Conservation (phyloP, 1,284 basidiomycete genomes). For the Cryptococcus maquisensis region DNA sequence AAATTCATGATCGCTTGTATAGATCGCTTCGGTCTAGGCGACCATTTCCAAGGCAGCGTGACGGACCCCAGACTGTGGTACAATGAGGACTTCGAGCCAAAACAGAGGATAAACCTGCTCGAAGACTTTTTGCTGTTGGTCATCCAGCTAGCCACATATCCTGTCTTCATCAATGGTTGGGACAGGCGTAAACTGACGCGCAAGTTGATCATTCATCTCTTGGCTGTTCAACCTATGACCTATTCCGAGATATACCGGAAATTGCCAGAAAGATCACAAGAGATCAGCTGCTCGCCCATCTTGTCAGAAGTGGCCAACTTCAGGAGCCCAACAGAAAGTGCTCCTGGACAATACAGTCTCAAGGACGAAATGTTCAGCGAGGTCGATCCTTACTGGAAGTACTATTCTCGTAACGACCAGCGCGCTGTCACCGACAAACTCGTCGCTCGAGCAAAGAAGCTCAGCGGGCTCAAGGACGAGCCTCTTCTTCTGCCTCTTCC, state of each 20-base stretch:
- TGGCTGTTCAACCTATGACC: slow-evolving; percentile 80
- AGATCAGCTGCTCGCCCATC: slow-evolving; percentile 75
- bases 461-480: slow-evolving; percentile 50
- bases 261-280: slow-evolving; percentile 81
- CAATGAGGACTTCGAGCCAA: slow-evolving; percentile 28
- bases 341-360: slow-evolving; percentile 82
- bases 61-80: slow-evolving; percentile 27
- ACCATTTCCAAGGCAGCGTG: slow-evolving; percentile 66
- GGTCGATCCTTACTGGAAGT: slow-evolving; percentile 93
- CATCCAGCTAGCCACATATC: slow-evolving; percentile 82
- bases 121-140: slow-evolving; percentile 89
- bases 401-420: slow-evolving; percentile 90
- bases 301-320: slow-evolving; percentile 77
- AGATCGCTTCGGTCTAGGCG: slow-evolving; percentile 77
- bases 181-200: slow-evolving; percentile 64
- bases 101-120: slow-evolving; percentile 67
- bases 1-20: slow-evolving; percentile 79
- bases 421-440: slow-evolving; percentile 87
- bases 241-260: slow-evolving; percentile 91
- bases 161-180: slow-evolving; percentile 68
- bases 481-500: slow-evolving; percentile 71
- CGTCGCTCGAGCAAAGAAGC: slow-evolving; percentile 62
- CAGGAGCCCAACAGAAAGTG: slow-evolving; percentile 64
- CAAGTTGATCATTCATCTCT: slow-evolving; percentile 83
- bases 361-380: slow-evolving; percentile 78